Conservation (phyloP, 495 filamentous ascomycete genomes). For the Penicillium odoratum region DNA sequence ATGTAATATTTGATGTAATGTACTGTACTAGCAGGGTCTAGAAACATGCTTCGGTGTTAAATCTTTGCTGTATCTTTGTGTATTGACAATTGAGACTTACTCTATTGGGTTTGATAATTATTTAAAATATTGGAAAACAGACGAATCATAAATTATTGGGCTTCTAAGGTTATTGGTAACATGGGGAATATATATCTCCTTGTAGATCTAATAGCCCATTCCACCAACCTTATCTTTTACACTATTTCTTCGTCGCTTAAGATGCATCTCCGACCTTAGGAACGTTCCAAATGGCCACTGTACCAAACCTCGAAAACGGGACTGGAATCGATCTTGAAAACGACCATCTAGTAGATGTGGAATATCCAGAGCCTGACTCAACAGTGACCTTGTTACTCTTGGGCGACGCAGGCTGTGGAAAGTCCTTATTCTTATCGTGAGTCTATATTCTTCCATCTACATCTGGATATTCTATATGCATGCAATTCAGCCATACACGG, state of each 20-base stretch:
- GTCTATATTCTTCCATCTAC: conserved; percentile 29
- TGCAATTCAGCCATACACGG: not conserved
- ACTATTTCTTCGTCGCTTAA: not conserved
- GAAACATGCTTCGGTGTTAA: not conserved
- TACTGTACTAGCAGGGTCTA: not conserved
- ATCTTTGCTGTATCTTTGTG: not conserved
- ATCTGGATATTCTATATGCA: too few species aligned
- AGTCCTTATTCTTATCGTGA: conserved; percentile 87
- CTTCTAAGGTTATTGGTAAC: not conserved
- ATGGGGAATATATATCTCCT: not conserved
- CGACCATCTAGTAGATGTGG: conserved; percentile 14
- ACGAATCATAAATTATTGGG: too few species aligned
- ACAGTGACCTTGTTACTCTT: conserved; percentile 73
- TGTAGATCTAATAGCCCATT: not conserved
- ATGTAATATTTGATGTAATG: conserved; percentile 13
- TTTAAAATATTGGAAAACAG: too few species aligned
- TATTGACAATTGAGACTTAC: not conserved
- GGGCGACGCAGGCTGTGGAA: conserved; percentile 79
- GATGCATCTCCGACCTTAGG: not conserved
- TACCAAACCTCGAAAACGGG: too few species aligned
- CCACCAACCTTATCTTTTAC: conserved; percentile 4
- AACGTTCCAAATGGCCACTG: too few species aligned
- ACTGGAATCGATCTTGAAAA: too few species aligned
- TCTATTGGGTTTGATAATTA: too few species aligned
- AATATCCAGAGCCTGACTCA: conserved; percentile 19